Base-by-base conservation (phyloP, 2,329 filamentous ascomycete genomes). In the Pseudogymnoascus sp. region DNA sequence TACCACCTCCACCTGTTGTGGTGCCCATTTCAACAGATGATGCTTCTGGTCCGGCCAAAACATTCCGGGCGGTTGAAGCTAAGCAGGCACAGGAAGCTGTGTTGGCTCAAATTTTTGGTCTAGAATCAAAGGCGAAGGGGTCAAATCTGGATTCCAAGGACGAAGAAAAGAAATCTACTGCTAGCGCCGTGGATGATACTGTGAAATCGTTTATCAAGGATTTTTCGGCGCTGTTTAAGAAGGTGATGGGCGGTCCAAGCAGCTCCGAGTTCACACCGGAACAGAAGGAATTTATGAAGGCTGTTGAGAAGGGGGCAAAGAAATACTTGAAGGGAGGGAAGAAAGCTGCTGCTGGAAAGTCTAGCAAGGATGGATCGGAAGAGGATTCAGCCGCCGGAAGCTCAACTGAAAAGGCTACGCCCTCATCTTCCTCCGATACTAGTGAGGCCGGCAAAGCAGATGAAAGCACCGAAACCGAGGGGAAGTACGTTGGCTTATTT, bases 81-180 rank as follows among this genome's bases (percentile, higher is more conserved):
- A 77, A 76, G 43, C 83, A 80, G 64, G 71, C 72, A 2, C 82
- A 85, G 62, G 83, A 85, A 64, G 72, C 75, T 1, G 76, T 81
- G 0, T 66, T 85, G 4, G 79, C 75, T 2, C 76, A 73, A 43
- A 79, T 85, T 14, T 80, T 85, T 57, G 80, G 78, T 39, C 68
- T 82, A 1, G 78, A 82, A 47, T 72, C 3, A 73, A 12, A 33
- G 7, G 22, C 57, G 9, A 63, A 63, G 37, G 35, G 9, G 15
- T 4, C 25, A 6, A 12, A 22, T 15, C 25, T 11, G 9, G 28
- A 35, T 33, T 2, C 2, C 2, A 15, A 15, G 20, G 60, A 59
- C 5, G 68, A 65, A 62, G 71, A 67, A 36, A 60, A 63, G 22
- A 53, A 53, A 33, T 11, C 25, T 4, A n/a, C 4, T 4, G 28